Percentiles rank a stretch among this genome's conserved stretches.
These are phyloP conservation scores for Nakaseomyces uthaithaninus DNA, from an alignment of 1,139 yeast genomes.

Conservation along the genomic window DNA sequence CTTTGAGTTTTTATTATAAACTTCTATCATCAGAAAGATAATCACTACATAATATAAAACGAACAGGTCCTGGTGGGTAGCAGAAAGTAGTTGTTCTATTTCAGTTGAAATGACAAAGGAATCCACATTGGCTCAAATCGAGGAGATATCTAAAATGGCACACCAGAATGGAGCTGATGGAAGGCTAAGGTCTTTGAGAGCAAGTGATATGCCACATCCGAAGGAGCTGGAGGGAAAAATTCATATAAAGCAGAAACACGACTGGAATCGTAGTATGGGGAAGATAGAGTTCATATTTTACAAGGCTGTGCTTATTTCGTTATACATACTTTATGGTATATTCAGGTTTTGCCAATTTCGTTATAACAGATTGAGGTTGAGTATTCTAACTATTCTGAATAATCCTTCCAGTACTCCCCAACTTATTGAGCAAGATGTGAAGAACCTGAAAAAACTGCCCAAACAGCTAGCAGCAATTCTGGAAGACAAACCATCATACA, in stretches of 20 bases:
- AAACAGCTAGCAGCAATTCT: constrained; percentile 64
- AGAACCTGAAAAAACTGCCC: constrained; percentile 67
- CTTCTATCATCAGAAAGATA: no score
- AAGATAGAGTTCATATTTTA: constrained; percentile 28
- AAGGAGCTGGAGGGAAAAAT: not conserved
- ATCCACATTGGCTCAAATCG: constrained; percentile 6
- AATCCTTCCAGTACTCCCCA: constrained; percentile 83
- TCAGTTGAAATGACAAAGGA: constrained; percentile 3
- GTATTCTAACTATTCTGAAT: constrained; percentile 56
- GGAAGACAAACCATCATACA: constrained; percentile 62
- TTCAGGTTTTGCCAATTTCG: constrained; percentile 45
- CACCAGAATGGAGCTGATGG: not conserved
- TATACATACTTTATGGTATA: constrained; percentile 51
- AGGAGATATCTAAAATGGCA: constrained; percentile 4
- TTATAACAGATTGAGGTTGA: constrained; percentile 49
- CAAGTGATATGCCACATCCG: constrained; percentile 2
- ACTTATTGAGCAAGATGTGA: constrained; percentile 76
- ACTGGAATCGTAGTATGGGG: constrained; percentile 8
- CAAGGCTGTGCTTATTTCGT: constrained; percentile 42
- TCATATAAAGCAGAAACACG: constrained; percentile 4
- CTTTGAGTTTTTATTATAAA: no score
- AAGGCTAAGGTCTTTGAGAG: not conserved
- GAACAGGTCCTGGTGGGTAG: no score
- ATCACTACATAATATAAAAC: no score
- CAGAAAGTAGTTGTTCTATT: not conserved